phyloP scores from a whole-genome alignment of 371 early-diverging fungal genomes.

The Syncephalastrum racemosum region DNA sequence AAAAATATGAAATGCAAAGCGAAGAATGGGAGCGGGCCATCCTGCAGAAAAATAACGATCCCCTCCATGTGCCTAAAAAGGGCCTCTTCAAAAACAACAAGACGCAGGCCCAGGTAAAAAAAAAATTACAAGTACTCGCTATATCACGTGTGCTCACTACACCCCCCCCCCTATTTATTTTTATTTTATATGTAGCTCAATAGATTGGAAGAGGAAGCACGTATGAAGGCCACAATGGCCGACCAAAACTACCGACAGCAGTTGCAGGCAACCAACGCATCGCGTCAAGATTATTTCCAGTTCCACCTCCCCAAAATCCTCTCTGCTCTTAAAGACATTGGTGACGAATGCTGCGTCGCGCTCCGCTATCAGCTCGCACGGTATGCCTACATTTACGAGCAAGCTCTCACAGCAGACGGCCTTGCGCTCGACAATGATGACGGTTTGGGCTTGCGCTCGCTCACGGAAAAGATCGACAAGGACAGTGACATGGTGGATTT shows the following conservation, averaged over 20 bases:
- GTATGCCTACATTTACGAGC: slow-evolving; percentile 60
- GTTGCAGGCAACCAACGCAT: slow-evolving; percentile 60
- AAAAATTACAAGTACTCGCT: background rate
- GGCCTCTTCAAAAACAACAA: slow-evolving; percentile 55
- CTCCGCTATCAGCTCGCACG: slow-evolving; percentile 69
- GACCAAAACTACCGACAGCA: slow-evolving; percentile 78
- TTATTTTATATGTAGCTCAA: slow-evolving; percentile 45
- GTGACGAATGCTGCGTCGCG: slow-evolving; percentile 71
- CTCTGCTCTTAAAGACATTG: slow-evolving; percentile 59
- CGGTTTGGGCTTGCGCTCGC: slow-evolving; percentile 51
- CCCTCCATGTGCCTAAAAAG: slow-evolving; percentile 49
- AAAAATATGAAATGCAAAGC: slow-evolving; percentile 69
- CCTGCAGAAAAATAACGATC: slow-evolving; percentile 62
- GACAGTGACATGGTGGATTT: slow-evolving; percentile 50
- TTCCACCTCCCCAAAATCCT: slow-evolving; percentile 59
- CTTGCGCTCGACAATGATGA: slow-evolving; percentile 35
- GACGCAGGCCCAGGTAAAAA: slow-evolving; percentile 51
- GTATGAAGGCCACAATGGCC: slow-evolving; percentile 59
- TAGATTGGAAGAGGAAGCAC: slow-evolving; percentile 71
- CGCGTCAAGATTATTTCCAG: slow-evolving; percentile 67
- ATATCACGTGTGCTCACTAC: background rate
- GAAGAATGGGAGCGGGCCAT: slow-evolving; percentile 83
- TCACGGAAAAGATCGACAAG: slow-evolving; percentile 64
- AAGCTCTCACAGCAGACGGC: slow-evolving; percentile 34
- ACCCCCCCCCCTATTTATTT: slow-evolving; percentile 1